Conservation (phyloP, 768 basidiomycete genomes). For the Amyloporia xantha region DNA sequence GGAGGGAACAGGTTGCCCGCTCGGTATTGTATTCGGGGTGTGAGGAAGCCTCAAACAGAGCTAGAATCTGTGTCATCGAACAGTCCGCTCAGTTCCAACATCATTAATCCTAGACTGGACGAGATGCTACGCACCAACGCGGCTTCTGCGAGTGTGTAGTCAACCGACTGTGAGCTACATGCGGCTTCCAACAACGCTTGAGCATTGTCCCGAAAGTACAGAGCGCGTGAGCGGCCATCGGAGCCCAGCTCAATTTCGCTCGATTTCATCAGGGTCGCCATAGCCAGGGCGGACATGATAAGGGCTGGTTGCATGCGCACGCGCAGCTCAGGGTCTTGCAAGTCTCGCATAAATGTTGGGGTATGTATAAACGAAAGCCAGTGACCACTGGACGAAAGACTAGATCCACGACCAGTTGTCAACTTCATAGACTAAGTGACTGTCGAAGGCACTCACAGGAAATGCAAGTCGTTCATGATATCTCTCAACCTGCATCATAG, state of each 20-base stretch:
- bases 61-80: slow-evolving; percentile 65
- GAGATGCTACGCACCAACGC: slow-evolving; percentile 56
- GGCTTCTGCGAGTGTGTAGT: slow-evolving; percentile 67
- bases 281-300: slow-evolving; percentile 52
- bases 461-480: slow-evolving; percentile 43
- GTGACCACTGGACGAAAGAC: slow-evolving; percentile 57
- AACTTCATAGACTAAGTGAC: neutral
- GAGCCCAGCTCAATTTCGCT: slow-evolving; percentile 45
- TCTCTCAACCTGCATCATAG: slow-evolving; percentile 36
- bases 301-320: slow-evolving; percentile 61
- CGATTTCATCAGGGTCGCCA: slow-evolving; percentile 66
- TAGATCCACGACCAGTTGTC: slow-evolving; percentile 23
- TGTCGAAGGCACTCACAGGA: slow-evolving; percentile 39
- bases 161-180: slow-evolving; percentile 62
- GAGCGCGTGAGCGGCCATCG: slow-evolving; percentile 47
- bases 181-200: slow-evolving; percentile 67
- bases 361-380: slow-evolving; percentile 74
- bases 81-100: too few species aligned
- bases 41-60: slow-evolving; percentile 65
- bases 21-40: slow-evolving; percentile 53
- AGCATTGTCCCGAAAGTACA: slow-evolving; percentile 59
- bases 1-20: slow-evolving; percentile 50
- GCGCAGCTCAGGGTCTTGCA: slow-evolving; percentile 48
- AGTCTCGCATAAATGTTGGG: slow-evolving; percentile 56
- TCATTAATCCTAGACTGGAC: too few species aligned